A percentile compares a stretch with the other conserved stretches of the same genome.
These are phyloP conservation scores for Chenopodium quinoa DNA, from an alignment of 148 eudicot species.

Conservation along the genomic window DNA sequence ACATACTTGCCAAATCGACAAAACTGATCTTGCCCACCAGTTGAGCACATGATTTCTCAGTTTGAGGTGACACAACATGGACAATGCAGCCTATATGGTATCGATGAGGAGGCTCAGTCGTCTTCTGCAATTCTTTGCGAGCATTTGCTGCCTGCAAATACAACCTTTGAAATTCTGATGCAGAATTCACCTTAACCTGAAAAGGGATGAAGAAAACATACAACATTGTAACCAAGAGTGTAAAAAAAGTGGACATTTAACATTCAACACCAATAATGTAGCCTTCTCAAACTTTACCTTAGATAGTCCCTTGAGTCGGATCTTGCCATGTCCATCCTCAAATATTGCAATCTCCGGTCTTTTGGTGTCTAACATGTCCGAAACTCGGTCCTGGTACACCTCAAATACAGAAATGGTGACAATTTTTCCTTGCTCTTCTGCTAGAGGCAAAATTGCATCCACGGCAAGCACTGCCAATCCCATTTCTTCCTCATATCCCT, in stretches of 20 bases:
- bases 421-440: slow-evolving; percentile 40
- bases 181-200: slow-evolving; percentile 58
- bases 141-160: slow-evolving; percentile 30
- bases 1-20: slow-evolving; percentile 87
- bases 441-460: slow-evolving; percentile 48
- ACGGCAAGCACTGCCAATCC: slow-evolving; percentile 61
- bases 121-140: slow-evolving; percentile 37
- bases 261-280: not conserved
- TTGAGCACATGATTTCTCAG: slow-evolving; percentile 38
- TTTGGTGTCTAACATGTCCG: slow-evolving; percentile 59
- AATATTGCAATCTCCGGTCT: slow-evolving; percentile 59
- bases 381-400: slow-evolving; percentile 62
- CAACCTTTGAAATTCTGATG: slow-evolving; percentile 51
- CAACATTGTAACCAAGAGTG: not conserved
- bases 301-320: slow-evolving; percentile 78
- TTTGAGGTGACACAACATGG: slow-evolving; percentile 40
- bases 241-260: not conserved
- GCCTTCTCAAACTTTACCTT: slow-evolving; percentile 38
- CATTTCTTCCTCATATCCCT: slow-evolving; percentile 68
- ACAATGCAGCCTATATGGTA: slow-evolving; percentile 76
- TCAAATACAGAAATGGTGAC: slow-evolving; percentile 70
- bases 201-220: slow-evolving; percentile 11
- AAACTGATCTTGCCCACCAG: slow-evolving; percentile 67
- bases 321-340: slow-evolving; percentile 69
- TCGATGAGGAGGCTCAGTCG: slow-evolving; percentile 40